phyloP scores from a whole-genome alignment of 768 basidiomycete genomes.

The Rhodotorula paludigena region DNA sequence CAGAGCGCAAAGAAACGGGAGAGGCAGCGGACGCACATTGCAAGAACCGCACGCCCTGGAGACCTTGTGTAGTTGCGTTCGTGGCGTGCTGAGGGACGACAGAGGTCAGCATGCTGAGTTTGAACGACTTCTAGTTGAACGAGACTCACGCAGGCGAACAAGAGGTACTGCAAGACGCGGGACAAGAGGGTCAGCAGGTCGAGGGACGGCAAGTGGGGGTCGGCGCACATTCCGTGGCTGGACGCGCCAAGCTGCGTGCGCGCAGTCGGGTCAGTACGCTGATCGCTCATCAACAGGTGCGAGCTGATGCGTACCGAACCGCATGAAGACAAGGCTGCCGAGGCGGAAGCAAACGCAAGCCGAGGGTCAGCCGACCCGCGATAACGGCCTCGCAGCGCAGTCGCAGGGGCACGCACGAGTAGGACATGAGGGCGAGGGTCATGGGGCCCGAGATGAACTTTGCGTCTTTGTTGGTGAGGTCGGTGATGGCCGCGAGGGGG shows the following conservation, averaged over 20 bases:
- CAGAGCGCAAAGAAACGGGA: not conserved
- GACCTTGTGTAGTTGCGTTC: constrained; percentile 76
- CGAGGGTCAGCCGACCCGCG: constrained; percentile 9
- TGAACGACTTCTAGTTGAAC: not conserved
- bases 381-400: constrained; percentile 1
- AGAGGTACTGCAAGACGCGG: constrained; percentile 63
- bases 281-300: not conserved
- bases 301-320: constrained; percentile 62
- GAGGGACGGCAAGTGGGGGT: constrained; percentile 20
- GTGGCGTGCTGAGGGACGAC: constrained; percentile 59
- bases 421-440: constrained; percentile 80
- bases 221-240: constrained; percentile 76
- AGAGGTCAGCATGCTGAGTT: too few species aligned
- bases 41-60: constrained; percentile 73
- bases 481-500: constrained; percentile 84
- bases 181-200: constrained; percentile 52
- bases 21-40: constrained; percentile 27
- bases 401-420: constrained; percentile 60
- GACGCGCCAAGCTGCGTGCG: constrained; percentile 74
- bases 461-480: constrained; percentile 80
- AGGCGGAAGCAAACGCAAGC: not conserved
- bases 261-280: not conserved
- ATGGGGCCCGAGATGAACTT: constrained; percentile 95
- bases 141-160: constrained; percentile 65
- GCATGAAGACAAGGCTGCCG: constrained; percentile 76